Evolutionary conservation across 192 early-diverging fungal species (phyloP).

Genomic region (Cetraspora pellucida): DNA sequence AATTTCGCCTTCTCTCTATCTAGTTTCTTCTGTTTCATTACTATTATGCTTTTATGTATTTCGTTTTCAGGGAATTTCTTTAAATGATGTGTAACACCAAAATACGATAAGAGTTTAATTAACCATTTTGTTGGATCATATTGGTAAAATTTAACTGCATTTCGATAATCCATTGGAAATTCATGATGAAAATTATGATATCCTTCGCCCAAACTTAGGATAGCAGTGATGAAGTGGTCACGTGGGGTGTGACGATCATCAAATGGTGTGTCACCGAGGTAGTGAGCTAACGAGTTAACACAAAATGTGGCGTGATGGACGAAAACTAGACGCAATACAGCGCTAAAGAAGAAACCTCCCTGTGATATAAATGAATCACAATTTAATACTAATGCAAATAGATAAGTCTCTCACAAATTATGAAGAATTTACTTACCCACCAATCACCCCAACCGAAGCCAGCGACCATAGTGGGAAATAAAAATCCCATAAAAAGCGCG

Average conservation of each 20-base stretch:
- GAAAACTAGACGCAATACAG: constrained; percentile 68
- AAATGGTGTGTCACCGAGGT: constrained; percentile 73
- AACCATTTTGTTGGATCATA: constrained; percentile 92
- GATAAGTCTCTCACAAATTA: neutral
- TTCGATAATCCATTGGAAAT: constrained; percentile 88
- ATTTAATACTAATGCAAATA: neutral
- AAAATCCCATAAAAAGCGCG: constrained; percentile 71
- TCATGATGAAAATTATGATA: constrained; percentile 92
- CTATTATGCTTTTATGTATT: constrained; percentile 74
- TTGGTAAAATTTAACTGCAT: constrained; percentile 77
- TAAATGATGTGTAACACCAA: constrained; percentile 74
- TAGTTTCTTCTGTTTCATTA: constrained; percentile 86
- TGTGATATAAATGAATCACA: constrained; percentile 21
- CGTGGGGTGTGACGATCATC: constrained; percentile 85
- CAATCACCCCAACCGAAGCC: constrained; percentile 87
- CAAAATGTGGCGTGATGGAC: constrained; percentile 91
- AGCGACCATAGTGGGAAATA: constrained; percentile 81
- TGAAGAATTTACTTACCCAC: constrained; percentile 23
- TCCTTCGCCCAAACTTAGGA: constrained; percentile 82
- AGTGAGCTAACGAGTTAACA: constrained; percentile 86
- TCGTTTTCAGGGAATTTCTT: constrained; percentile 84
- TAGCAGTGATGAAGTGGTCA: constrained; percentile 81
- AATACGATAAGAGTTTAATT: constrained; percentile 57
- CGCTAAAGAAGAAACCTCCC: constrained; percentile 81
- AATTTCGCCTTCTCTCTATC: constrained; percentile 60